Evolutionary conservation across 345 rosid species (phyloP).

Genomic region (Citrus trifoliata): DNA sequence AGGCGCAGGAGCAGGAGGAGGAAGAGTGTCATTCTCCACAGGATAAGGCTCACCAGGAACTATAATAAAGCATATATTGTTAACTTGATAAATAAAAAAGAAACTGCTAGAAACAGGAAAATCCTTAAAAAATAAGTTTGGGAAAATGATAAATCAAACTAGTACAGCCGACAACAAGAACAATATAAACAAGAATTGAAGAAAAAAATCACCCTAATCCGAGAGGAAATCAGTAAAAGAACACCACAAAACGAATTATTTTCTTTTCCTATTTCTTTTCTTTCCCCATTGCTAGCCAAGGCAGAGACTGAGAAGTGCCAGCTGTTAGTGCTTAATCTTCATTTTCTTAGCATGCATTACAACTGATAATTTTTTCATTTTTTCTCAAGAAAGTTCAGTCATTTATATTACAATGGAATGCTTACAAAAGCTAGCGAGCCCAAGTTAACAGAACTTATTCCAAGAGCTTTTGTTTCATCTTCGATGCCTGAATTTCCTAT

Average conservation of each 20-base stretch:
- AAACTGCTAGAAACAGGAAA: neutral
- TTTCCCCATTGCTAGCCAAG: neutral
- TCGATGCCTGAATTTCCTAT: neutral
- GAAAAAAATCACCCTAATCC: neutral
- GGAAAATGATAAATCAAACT: neutral
- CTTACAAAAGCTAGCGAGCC: neutral
- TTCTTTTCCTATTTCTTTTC: neutral
- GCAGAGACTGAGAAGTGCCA: neutral
- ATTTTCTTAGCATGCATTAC: neutral
- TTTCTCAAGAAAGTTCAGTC: neutral
- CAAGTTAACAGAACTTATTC: too few relatives aligned
- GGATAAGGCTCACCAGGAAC: conserved; percentile 91
- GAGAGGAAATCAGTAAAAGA: neutral
- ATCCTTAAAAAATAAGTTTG: neutral
- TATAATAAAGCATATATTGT: conserved; percentile 22
- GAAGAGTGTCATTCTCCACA: conserved; percentile 34
- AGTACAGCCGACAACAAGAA: neutral
- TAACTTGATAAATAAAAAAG: neutral
- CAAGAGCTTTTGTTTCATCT: too few relatives aligned
- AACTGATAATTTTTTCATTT: neutral
- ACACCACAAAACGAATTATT: neutral
- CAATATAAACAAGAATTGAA: neutral
- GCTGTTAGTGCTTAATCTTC: neutral
- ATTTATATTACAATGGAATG: neutral
- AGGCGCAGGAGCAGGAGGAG: conserved; percentile 57